Conservation (phyloP, 2,329 filamentous ascomycete species). For the Aureobasidium sp. region DNA sequence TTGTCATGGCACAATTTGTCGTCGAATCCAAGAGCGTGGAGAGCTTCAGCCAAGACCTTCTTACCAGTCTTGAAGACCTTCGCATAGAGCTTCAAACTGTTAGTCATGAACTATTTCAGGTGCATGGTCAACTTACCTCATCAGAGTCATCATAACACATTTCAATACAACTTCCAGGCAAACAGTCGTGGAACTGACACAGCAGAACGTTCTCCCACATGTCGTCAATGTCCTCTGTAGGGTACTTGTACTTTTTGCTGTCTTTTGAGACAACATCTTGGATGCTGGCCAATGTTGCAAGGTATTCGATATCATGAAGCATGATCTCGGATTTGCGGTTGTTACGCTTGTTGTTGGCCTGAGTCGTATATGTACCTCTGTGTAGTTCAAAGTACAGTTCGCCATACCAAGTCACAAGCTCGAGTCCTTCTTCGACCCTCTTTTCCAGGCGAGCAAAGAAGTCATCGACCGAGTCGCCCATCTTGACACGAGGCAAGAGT, state of each 20-base stretch:
- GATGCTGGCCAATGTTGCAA: slow-evolving; percentile 79
- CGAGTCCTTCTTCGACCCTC: slow-evolving; percentile 55
- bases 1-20: slow-evolving; percentile 37
- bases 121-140: slow-evolving; percentile 41
- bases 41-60: slow-evolving; percentile 62
- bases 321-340: slow-evolving; percentile 81
- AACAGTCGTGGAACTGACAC: slow-evolving; percentile 95
- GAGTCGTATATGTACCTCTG: slow-evolving; percentile 93
- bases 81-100: slow-evolving; percentile 57
- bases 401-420: slow-evolving; percentile 93
- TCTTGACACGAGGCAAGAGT: slow-evolving; percentile 74
- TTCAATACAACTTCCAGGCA: slow-evolving; percentile 90
- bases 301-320: slow-evolving; percentile 78
- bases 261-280: slow-evolving; percentile 46
- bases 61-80: slow-evolving; percentile 73
- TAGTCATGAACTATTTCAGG: background rate
- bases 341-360: slow-evolving; percentile 94
- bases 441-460: slow-evolving; percentile 83
- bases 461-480: slow-evolving; percentile 85
- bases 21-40: slow-evolving; percentile 58
- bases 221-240: slow-evolving; percentile 84
- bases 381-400: slow-evolving; percentile 98
- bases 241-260: slow-evolving; percentile 65
- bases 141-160: slow-evolving; percentile 98
- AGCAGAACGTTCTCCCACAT: slow-evolving; percentile 93